Base-by-base conservation (phyloP, 192 early-diverging fungal genomes). In the Coemansia furcata region DNA sequence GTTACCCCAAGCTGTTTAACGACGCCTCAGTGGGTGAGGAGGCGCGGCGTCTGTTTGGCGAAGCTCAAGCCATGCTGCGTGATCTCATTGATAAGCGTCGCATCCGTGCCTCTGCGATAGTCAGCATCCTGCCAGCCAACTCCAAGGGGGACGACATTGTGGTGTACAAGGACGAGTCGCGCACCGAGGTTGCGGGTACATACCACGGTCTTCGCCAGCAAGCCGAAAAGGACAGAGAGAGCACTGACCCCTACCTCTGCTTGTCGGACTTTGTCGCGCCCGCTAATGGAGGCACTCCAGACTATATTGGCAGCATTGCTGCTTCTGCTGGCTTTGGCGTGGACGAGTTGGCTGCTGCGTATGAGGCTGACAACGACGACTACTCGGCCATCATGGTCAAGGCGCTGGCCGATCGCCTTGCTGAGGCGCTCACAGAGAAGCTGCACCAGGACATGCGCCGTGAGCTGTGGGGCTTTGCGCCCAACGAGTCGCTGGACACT, bases 1-100 rank as follows among this genome's bases (percentile, higher is more conserved):
- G 96, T 29, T 98, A 89, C 73, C 96, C 96, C 67, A 96, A 96
- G 87, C 94, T 98, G 68, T 98, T 98, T 83, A 91, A 95, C 62
- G 96, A 98, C 75, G 94, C 95, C 60, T 86, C 91, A 3, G 96
- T 98, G 29, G 90, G 95, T 15, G 85, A 88, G 1, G 96, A 98
- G 78, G 96, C 96, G 7, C 91, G 92, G 74, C 91, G 91, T 72
- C 69, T 98, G 23, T 92, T 89, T 78, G 90, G 93, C 39, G 96
- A 98, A 69, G 96, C 96, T 8, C 69, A 87, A 70, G 76, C 6
- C 35, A 92, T 95, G 92, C 82, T 98, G 49, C 83, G 89, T 72
- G 84, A 88, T 1, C 92, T 98, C 72, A 79, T 95, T 50, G 79
- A 89, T 23, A 82, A 91, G 55, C 93, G 92, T 47, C 74, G 85